phyloP scores from a whole-genome alignment of 805 yeast species.

The Teunomyces tritomae region DNA sequence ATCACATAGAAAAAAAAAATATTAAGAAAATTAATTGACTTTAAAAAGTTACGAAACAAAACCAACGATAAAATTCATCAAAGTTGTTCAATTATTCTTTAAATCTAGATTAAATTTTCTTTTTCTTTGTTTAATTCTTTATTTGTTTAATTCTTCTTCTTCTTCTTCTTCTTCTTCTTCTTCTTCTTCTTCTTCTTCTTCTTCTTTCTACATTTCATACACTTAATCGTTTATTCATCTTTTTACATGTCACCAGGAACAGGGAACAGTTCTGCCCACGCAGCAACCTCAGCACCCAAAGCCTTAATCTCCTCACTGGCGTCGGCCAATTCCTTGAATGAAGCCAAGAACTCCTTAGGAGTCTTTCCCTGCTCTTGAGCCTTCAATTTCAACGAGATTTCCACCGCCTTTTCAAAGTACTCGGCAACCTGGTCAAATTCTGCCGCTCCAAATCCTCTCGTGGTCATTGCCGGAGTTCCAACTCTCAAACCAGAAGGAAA shows the following conservation, averaged over 20 bases:
- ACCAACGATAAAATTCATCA: too few species aligned
- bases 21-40: too few species aligned
- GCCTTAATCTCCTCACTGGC: slow-evolving; percentile 58
- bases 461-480: slow-evolving; percentile 98
- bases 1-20: too few species aligned
- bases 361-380: slow-evolving; percentile 54
- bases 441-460: slow-evolving; percentile 89
- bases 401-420: slow-evolving; percentile 78
- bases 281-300: slow-evolving; percentile 62
- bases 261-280: slow-evolving; percentile 74
- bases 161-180: too few species aligned
- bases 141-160: too few species aligned
- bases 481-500: slow-evolving; percentile 97
- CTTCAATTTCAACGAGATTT: slow-evolving; percentile 61
- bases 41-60: too few species aligned
- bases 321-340: slow-evolving; percentile 69
- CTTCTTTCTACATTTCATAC: background rate
- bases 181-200: background rate
- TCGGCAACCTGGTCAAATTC: slow-evolving; percentile 80
- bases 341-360: slow-evolving; percentile 59
- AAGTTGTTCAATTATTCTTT: too few species aligned
- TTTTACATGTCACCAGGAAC: slow-evolving; percentile 73
- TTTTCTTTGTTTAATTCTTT: background rate
- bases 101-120: too few species aligned
- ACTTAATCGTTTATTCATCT: background rate